Conservation (phyloP, 768 basidiomycete genomes). For the Psilocybe cyanescens region DNA sequence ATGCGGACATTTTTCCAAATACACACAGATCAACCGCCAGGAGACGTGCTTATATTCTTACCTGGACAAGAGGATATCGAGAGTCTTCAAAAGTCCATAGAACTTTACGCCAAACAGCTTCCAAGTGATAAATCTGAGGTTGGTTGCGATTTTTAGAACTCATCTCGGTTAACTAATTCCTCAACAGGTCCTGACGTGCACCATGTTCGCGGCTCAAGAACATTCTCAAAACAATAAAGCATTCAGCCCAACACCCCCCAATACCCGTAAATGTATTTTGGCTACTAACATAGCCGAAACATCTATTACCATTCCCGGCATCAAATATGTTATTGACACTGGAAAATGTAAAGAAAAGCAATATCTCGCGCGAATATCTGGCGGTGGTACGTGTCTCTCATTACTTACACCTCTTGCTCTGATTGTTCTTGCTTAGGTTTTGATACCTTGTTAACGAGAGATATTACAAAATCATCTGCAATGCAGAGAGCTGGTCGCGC, state of each 20-base stretch:
- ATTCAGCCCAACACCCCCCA: conserved; percentile 66
- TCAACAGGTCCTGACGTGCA: conserved; percentile 68
- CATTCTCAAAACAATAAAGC: conserved; percentile 77
- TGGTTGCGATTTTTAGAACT: conserved; percentile 2
- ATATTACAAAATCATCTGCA: conserved; percentile 89
- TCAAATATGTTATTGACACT: conserved; percentile 94
- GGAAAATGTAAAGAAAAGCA: conserved; percentile 96
- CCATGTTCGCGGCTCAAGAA: conserved; percentile 89
- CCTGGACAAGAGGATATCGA: conserved; percentile 99
- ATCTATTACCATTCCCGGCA: conserved; percentile 94
- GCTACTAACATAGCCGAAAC: conserved; percentile 99
- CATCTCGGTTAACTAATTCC: conserved; percentile 1
- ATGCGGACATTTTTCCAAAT: conserved; percentile 95
- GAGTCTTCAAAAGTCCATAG: conserved; percentile 75
- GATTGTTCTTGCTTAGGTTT: conserved; percentile 59
- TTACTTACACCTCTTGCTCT: not conserved
- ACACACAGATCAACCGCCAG: conserved; percentile 76
- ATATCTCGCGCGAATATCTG: conserved; percentile 69
- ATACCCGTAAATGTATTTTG: conserved; percentile 88
- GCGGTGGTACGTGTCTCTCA: conserved; percentile 54
- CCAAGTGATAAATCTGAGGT: conserved; percentile 62
- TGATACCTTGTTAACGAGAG: conserved; percentile 81
- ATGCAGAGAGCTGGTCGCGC: conserved; percentile 96
- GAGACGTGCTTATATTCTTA: conserved; percentile 93
- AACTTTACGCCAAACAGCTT: conserved; percentile 68